phyloP scores from a whole-genome alignment of 225 moss, liverwort and hornwort species.

The Climacium dendroides region DNA sequence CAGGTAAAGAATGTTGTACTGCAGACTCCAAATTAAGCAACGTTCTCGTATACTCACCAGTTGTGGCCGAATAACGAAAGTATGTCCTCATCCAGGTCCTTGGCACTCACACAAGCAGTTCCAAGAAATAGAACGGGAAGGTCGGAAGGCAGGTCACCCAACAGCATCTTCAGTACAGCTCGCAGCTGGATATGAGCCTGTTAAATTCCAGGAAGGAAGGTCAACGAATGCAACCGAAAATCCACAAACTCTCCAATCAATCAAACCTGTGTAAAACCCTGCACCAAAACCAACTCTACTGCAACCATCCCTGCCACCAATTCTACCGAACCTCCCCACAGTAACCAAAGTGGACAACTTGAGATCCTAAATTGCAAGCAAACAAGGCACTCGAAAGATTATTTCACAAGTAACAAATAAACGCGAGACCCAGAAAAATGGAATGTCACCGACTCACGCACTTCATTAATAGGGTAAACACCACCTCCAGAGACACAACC shows the following conservation, averaged over 20 bases:
- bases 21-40: not conserved
- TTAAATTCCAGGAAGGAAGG: not conserved
- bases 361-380: not conserved
- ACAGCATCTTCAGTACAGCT: conserved; percentile 66
- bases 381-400: not conserved
- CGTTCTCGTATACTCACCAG: conserved; percentile 20
- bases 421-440: not conserved
- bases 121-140: conserved; percentile 71
- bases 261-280: not conserved
- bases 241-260: not conserved
- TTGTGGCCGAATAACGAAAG: conserved; percentile 40
- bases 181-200: conserved; percentile 76
- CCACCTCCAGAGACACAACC: not conserved
- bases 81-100: conserved; percentile 51
- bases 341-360: not conserved
- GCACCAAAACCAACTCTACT: not conserved
- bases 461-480: not conserved
- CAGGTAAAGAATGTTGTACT: not conserved
- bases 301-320: not conserved
- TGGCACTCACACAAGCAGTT: conserved; percentile 38
- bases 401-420: not conserved
- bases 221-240: not conserved
- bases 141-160: conserved; percentile 66
- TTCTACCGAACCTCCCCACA: not conserved
- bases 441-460: not conserved